Evolutionary conservation across 2,329 filamentous ascomycete species (phyloP), one percentile per base, ranked within the genome.

Genomic region (Penicillium capsulatum): DNA sequence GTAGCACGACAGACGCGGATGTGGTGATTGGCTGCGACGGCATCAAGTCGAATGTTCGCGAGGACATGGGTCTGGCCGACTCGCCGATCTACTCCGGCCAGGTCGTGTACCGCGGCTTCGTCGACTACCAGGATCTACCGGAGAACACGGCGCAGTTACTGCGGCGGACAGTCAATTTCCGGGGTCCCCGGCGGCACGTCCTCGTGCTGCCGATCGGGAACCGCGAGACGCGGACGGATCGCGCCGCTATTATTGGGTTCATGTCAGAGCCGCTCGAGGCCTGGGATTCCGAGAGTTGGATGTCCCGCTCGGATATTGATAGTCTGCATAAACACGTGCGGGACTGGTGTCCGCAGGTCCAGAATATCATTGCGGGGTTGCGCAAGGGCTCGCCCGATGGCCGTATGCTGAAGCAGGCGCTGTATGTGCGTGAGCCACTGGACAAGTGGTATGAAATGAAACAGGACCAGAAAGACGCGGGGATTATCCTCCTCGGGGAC

Each of bases 21-120:
- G 59, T 64, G 34, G 64, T 72, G 1, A 62, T 74, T 35, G 70
- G 71, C 3, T 69, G 67, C 38, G 72, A 75, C 47, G 72, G 72
- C 2, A 69, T 75, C 47, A 72, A 72, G 53, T 74, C 71, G 4
- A 62, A 64, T 20, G 67, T 73, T 3, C 62, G 75, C 11, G 38
- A 26, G 13, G 42, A 50, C 19, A 52, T 63, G 34, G 55, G 56
- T 4, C 42, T 61, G 20, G 50, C 29, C 19, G 60, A 62, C 30
- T 36, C 47, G 3, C 60, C 59, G 2, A 59, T 54, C 19, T 65
- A 64, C 44, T 61, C 59, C 0, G 62, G 62, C 10, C 62, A 65
- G 47, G 58, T 64, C 31, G 62, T 64, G 2, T 65, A 65, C 36
- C 59, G 62, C n/a, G 62, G 62, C 1, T 64, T 61, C 32, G 60